Conservation (phyloP, 106 monocot genomes). For the Allium sativum region DNA sequence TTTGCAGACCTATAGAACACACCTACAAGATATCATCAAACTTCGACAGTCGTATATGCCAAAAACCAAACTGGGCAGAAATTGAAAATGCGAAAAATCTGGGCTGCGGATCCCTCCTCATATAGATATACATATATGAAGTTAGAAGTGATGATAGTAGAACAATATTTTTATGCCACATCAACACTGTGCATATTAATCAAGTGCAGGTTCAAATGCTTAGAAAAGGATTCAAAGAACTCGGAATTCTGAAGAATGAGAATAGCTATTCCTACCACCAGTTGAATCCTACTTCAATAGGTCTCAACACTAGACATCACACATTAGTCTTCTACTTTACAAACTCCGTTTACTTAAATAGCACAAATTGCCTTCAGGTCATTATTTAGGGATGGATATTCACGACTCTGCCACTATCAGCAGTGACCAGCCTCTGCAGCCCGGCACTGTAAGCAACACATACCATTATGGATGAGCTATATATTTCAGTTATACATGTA, state of each 20-base stretch:
- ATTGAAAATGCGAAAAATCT: too few relatives aligned
- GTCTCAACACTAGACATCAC: slow-evolving; percentile 16
- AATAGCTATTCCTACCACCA: slow-evolving; percentile 43
- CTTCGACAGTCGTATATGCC: too few relatives aligned
- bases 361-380: slow-evolving; percentile 35
- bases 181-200: background rate
- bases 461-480: background rate
- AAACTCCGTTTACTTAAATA: background rate
- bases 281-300: slow-evolving; percentile 94
- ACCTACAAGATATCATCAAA: too few relatives aligned
- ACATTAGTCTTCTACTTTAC: background rate
- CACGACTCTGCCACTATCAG: slow-evolving; percentile 57
- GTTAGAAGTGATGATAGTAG: too few relatives aligned
- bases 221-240: slow-evolving; percentile 56
- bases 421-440: slow-evolving; percentile 46
- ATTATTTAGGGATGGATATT: slow-evolving; percentile 97
- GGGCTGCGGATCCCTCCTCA: too few relatives aligned
- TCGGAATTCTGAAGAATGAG: slow-evolving; percentile 56
- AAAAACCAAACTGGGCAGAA: too few relatives aligned
- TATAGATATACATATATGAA: too few relatives aligned
- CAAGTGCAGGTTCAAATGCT: slow-evolving; percentile 84
- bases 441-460: slow-evolving; percentile 73
- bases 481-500: background rate
- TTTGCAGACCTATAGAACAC: too few relatives aligned
- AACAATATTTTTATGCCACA: too few relatives aligned